Percentiles rank a stretch among this genome's conserved stretches.
phyloP scores from a whole-genome alignment of 2,329 filamentous ascomycete genomes.

The Lecanicillium sp. region DNA sequence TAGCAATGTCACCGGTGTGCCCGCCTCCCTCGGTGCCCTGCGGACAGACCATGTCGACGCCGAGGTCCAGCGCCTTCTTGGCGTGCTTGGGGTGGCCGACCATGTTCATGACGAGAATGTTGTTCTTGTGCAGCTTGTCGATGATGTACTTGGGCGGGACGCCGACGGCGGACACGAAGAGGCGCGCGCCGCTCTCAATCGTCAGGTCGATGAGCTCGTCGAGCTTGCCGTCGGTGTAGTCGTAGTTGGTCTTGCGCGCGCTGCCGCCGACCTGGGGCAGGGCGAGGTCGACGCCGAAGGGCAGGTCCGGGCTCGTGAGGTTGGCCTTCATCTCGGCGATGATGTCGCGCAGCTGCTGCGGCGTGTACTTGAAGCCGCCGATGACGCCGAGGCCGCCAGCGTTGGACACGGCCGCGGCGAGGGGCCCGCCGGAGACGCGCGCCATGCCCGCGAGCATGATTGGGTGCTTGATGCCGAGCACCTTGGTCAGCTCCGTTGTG shows the following conservation, averaged over 20 bases:
- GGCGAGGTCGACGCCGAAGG: conserved; percentile 88
- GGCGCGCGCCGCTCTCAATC: conserved; percentile 70
- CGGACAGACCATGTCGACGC: conserved; percentile 85
- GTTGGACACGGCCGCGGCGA: conserved; percentile 83
- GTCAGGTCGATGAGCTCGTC: conserved; percentile 84
- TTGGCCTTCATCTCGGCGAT: conserved; percentile 79
- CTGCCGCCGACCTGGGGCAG: conserved; percentile 80
- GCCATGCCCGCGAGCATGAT: conserved; percentile 95
- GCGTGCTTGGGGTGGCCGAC: conserved; percentile 90
- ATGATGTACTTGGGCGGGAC: conserved; percentile 72
- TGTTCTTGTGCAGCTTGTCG: conserved; percentile 68
- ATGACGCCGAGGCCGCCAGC: conserved; percentile 79
- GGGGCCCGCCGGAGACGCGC: conserved; percentile 67
- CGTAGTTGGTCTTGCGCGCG: conserved; percentile 88
- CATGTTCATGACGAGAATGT: conserved; percentile 94
- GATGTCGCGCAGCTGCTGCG: conserved; percentile 68
- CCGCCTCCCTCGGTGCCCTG: conserved; percentile 93
- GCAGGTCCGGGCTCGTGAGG: conserved; percentile 59
- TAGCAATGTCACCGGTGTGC: conserved; percentile 84
- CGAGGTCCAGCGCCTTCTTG: conserved; percentile 76
- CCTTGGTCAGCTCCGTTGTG: conserved; percentile 68
- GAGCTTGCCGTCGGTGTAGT: conserved; percentile 86
- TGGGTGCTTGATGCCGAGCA: conserved; percentile 81
- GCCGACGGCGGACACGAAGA: conserved; percentile 86
- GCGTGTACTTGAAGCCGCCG: conserved; percentile 66